Conservation (phyloP, 768 basidiomycete species). For the Tricholoma bakamatsutake region DNA sequence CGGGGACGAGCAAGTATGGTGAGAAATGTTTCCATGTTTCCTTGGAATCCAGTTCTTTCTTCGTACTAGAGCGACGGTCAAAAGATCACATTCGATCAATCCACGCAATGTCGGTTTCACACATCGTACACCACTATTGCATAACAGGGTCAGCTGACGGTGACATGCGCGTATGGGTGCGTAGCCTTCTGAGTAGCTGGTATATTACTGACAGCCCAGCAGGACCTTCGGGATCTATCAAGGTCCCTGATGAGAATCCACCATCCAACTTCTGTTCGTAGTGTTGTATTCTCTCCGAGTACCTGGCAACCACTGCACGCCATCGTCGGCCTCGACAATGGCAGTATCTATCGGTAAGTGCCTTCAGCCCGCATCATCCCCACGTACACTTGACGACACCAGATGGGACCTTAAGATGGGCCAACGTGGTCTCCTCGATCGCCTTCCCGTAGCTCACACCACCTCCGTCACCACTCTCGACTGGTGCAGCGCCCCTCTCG, state of each 20-base stretch:
- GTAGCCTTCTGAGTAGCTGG: conserved; percentile 13
- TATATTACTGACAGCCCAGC: neutral
- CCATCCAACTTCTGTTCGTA: conserved; percentile 63
- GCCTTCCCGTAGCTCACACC: conserved; percentile 67
- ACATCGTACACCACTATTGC: conserved; percentile 64
- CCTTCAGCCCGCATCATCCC: neutral
- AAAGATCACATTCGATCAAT: conserved; percentile 72
- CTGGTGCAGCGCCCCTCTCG: conserved; percentile 45
- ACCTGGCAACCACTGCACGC: conserved; percentile 62
- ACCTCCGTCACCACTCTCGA: conserved; percentile 69
- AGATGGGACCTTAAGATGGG: conserved; percentile 82
- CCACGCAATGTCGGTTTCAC: conserved; percentile 61
- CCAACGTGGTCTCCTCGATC: conserved; percentile 66
- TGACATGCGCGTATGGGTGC: conserved; percentile 75
- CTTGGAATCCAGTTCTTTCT: neutral
- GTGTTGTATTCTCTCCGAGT: conserved; percentile 66
- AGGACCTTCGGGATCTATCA: conserved; percentile 72
- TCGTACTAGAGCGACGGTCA: conserved; percentile 47
- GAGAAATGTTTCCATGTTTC: conserved; percentile 13
- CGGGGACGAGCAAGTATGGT: conserved; percentile 69
- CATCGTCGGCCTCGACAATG: conserved; percentile 63
- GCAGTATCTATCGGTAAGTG: conserved; percentile 57
- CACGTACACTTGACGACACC: neutral
- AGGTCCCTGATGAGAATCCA: conserved; percentile 67
- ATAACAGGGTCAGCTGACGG: conserved; percentile 80